These are phyloP conservation scores for Handroanthus guayacan DNA, from an alignment of 257 asterid species.

Conservation along the genomic window DNA sequence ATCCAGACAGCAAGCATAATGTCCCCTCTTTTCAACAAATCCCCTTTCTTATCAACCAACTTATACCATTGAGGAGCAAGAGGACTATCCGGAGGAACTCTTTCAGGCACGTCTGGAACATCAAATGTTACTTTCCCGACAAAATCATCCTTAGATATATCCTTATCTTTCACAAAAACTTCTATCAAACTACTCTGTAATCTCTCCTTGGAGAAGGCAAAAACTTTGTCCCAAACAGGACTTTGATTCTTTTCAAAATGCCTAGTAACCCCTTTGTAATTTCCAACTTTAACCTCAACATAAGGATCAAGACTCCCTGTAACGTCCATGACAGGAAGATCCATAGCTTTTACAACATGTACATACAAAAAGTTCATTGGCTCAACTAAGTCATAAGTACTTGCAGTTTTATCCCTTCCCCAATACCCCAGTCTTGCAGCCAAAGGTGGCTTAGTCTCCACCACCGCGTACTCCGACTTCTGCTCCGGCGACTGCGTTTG, in stretches of 20 bases:
- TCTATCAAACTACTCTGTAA: slow-evolving; percentile 77
- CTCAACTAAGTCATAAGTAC: slow-evolving; percentile 94
- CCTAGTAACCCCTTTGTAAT: slow-evolving; percentile 76
- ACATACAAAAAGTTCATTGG: slow-evolving; percentile 76
- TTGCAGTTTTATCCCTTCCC: slow-evolving; percentile 92
- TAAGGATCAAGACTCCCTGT: slow-evolving; percentile 90
- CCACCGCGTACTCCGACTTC: slow-evolving; percentile 79
- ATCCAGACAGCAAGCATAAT: slow-evolving; percentile 93
- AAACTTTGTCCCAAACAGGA: slow-evolving; percentile 74
- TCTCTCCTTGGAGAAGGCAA: slow-evolving; percentile 80
- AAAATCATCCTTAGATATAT: slow-evolving; percentile 72
- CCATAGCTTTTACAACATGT: slow-evolving; percentile 74
- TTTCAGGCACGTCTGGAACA: slow-evolving; percentile 61
- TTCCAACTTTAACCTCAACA: slow-evolving; percentile 89
- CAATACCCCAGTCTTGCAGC: slow-evolving; percentile 93
- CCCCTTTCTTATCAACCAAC: slow-evolving; percentile 67
- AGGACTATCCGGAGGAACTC: slow-evolving; percentile 91
- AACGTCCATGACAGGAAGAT: slow-evolving; percentile 79
- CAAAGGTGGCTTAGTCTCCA: slow-evolving; percentile 86
- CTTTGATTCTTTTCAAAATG: slow-evolving; percentile 77
- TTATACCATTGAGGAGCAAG: slow-evolving; percentile 89
- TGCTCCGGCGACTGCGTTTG: slow-evolving; percentile 66
- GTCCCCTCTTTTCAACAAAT: slow-evolving; percentile 61
- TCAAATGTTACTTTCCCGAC: slow-evolving; percentile 79
- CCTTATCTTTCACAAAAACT: slow-evolving; percentile 75